Evolutionary conservation across 331 rosid species (phyloP).

Genomic region (Quercus tomentella): DNA sequence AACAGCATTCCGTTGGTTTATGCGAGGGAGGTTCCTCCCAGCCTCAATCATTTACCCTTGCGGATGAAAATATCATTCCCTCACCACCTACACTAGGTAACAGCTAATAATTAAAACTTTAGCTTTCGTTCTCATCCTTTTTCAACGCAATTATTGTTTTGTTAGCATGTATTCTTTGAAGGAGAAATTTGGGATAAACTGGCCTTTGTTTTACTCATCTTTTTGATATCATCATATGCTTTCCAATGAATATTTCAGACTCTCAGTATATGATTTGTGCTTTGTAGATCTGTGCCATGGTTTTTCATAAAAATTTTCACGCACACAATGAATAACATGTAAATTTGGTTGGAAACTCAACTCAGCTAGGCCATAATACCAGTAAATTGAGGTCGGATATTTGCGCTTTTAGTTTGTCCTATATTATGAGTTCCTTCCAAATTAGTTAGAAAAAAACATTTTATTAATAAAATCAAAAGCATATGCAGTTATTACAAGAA

Average conservation of each 20-base stretch:
- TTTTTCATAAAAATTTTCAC: background rate
- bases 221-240: background rate
- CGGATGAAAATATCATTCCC: constrained; percentile 55
- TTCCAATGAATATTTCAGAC: background rate
- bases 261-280: background rate
- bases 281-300: background rate
- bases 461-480: no score
- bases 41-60: constrained; percentile 36
- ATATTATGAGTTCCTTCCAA: background rate
- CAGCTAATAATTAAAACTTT: constrained; percentile 11
- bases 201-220: background rate
- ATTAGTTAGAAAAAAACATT: background rate
- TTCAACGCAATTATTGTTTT: background rate
- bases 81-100: constrained; percentile 82
- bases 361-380: background rate
- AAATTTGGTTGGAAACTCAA: background rate
- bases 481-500: no score
- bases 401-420: background rate
- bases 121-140: background rate
- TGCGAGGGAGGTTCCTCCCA: constrained; percentile 27
- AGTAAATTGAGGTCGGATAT: background rate
- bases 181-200: background rate
- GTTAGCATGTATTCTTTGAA: background rate
- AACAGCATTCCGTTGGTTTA: constrained; percentile 29
- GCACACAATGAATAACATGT: background rate